Conservation (phyloP, 768 basidiomycete genomes). For the Panaeolus cyanescens region DNA sequence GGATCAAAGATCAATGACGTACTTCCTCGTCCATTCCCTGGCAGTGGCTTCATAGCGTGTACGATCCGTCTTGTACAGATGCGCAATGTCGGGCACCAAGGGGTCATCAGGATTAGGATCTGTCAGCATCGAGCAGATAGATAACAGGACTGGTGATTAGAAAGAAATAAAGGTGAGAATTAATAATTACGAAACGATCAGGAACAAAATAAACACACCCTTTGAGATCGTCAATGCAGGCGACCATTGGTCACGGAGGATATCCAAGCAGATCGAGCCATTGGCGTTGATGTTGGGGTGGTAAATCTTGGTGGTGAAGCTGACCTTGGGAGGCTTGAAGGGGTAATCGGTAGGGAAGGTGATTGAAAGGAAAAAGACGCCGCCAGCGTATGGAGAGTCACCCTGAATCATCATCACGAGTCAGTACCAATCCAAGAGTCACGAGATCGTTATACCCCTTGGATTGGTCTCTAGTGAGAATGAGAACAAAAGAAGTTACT, state of each 20-base stretch:
- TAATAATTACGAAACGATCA: slow-evolving; percentile 1
- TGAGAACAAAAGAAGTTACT: slow-evolving; percentile 33
- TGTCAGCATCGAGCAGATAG: slow-evolving; percentile 99
- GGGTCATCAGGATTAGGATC: slow-evolving; percentile 99
- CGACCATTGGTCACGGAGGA: slow-evolving; percentile 98
- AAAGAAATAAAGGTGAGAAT: background rate
- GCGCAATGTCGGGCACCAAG: slow-evolving; percentile 97
- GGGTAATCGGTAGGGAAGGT: slow-evolving; percentile 97
- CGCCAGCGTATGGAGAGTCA: slow-evolving; percentile 97
- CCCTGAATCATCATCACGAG: slow-evolving; percentile 50
- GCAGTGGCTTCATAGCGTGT: slow-evolving; percentile 97
- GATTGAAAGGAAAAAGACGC: slow-evolving; percentile 98
- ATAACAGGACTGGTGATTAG: slow-evolving; percentile 72
- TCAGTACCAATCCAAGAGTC: slow-evolving; percentile 23
- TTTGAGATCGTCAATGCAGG: slow-evolving; percentile 99
- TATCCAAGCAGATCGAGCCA: slow-evolving; percentile 98
- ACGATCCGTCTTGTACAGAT: slow-evolving; percentile 99
- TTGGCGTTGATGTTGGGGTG: slow-evolving; percentile 99
- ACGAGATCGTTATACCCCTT: slow-evolving; percentile 8
- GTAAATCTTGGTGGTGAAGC: slow-evolving; percentile 99
- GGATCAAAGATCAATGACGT: slow-evolving; percentile 29
- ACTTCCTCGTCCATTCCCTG: slow-evolving; percentile 99
- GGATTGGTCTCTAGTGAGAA: slow-evolving; percentile 1
- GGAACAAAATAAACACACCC: slow-evolving; percentile 51
- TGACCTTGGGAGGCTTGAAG: slow-evolving; percentile 99